Evolutionary conservation across 345 rosid species (phyloP).

Genomic region (Sonneratia alba): DNA sequence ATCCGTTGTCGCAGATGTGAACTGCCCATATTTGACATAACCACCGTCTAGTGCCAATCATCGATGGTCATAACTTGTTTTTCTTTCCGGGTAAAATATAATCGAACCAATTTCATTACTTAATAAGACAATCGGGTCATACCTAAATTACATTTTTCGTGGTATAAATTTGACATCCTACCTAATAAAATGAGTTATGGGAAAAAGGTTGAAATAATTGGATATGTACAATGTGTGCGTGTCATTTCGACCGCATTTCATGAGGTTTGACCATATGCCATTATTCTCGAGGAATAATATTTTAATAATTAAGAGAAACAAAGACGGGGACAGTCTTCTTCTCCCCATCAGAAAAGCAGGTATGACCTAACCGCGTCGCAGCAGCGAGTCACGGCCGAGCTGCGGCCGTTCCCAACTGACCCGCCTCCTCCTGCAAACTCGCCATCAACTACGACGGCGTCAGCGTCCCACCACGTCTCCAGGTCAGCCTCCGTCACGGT

Average conservation of each 20-base stretch:
- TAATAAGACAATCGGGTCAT: too few species aligned
- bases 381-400: slow-evolving; percentile 9
- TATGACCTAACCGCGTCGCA: slow-evolving; percentile 9
- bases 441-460: slow-evolving; percentile 30
- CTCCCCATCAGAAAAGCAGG: neutral
- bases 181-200: too few species aligned
- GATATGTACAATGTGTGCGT: neutral
- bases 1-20: too few species aligned
- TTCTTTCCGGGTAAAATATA: too few species aligned
- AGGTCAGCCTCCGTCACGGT: slow-evolving; percentile 28
- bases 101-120: too few species aligned
- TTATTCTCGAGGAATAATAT: neutral
- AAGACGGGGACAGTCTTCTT: neutral
- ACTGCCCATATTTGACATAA: too few species aligned
- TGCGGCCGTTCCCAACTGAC: neutral
- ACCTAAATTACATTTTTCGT: too few species aligned
- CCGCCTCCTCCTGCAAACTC: neutral
- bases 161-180: too few species aligned
- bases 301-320: neutral
- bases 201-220: too few species aligned
- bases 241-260: neutral
- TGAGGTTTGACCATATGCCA: neutral
- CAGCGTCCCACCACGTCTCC: slow-evolving; percentile 54
- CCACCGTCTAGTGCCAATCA: too few species aligned
- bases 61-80: too few species aligned